Base-by-base conservation (phyloP, 208 protist genomes). In the Wallacemonas collosoma region DNA sequence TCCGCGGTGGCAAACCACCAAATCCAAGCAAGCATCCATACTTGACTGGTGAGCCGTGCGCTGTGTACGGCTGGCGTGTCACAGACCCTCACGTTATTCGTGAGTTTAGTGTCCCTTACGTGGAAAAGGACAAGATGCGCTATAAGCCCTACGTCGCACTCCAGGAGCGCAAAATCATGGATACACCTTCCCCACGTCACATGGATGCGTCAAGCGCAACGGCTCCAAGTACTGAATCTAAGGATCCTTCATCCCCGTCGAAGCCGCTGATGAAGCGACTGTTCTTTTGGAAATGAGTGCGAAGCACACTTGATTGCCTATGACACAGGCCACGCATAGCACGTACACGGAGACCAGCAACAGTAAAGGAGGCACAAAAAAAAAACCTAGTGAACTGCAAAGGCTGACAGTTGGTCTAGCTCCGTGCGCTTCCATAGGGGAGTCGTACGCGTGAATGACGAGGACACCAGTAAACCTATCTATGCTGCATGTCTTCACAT, bases 121-220 rank as follows among this genome's bases (percentile, higher is more conserved):
- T 87, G 17, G 92, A 96, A 50, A 87, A 77, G 45, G 82, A 88
- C 14, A 93, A 93, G 64, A 56, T 79, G 9, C 65, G 86, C 11
- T 96, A 95, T 73, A 94, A 95, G 73, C 92, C 92, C 35, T 96
- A 96, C 73, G 89, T 96, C 39, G 92, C 89, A 2, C 77, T 96
- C 12, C 89, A 96, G 38, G 92, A 96, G 72, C 75, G 92, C 39
- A 93, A 91, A 72, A 83, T 96, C 50, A 88, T 95, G 80, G 86
- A 79, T 36, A 55, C 54, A 4, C 9, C 41, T n/a, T 57, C 66
- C 2, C 72, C 73, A 26, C 55, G 56, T 38, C 79, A 74, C 6
- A 54, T 58, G 63, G 80, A 73, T 39, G 57, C 68, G 39, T 1
- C 78, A 14, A 39, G 41, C 14, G 63, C 36, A 12, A 17, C 60